Conservation (phyloP, 768 basidiomycete species). For the Calocybe cyanea region DNA sequence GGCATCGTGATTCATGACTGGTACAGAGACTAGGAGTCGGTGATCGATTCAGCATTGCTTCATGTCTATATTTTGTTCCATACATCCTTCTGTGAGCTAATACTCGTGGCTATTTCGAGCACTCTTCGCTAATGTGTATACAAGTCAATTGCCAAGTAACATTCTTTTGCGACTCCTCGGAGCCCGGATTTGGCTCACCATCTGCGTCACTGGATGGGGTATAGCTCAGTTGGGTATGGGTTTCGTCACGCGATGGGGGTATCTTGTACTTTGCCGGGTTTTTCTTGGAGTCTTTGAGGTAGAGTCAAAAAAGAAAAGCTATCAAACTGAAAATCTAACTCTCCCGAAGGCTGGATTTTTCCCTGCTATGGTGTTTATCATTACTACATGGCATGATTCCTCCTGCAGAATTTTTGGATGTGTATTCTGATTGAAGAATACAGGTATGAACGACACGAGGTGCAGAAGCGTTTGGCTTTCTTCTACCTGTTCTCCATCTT, state of each 20-base stretch:
- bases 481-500: slow-evolving; percentile 30
- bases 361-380: slow-evolving; percentile 37
- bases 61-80: slow-evolving; percentile 39
- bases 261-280: slow-evolving; percentile 34
- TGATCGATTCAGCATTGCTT: slow-evolving; percentile 34
- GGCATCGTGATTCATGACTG: neutral
- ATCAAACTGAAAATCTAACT: neutral
- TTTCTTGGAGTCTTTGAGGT: slow-evolving; percentile 41
- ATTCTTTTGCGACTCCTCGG: slow-evolving; percentile 36
- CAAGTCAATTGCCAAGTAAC: slow-evolving; percentile 42
- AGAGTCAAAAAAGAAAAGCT: neutral
- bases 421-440: neutral
- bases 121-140: neutral
- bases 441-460: slow-evolving; percentile 38
- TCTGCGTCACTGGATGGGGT: slow-evolving; percentile 38
- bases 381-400: slow-evolving; percentile 31
- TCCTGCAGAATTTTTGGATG: neutral
- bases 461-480: slow-evolving; percentile 33
- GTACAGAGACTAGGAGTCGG: slow-evolving; percentile 26
- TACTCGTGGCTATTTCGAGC: neutral
- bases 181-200: slow-evolving; percentile 37
- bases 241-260: slow-evolving; percentile 35
- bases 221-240: slow-evolving; percentile 41
- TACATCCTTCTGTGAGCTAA: slow-evolving; percentile 39
- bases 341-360: slow-evolving; percentile 35